Conservation (phyloP, 2,329 filamentous ascomycete genomes). For the Chlorencoelia australis region DNA sequence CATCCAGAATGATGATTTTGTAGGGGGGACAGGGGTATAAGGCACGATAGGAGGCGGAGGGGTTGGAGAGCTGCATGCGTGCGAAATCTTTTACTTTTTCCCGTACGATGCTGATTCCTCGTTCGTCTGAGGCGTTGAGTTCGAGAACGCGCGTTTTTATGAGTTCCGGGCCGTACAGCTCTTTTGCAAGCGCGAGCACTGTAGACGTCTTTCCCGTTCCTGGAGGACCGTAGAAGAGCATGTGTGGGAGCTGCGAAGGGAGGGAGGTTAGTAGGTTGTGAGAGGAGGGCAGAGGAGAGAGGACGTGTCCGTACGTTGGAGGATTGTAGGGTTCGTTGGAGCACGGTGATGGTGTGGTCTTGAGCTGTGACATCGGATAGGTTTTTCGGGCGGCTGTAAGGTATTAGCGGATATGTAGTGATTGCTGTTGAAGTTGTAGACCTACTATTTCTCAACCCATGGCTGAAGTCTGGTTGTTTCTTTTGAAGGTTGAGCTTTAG, state of each 20-base stretch:
- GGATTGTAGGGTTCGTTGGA: constrained; percentile 86
- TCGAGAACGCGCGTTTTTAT: constrained; percentile 93
- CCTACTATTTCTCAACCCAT: constrained; percentile 99
- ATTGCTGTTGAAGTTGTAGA: background rate
- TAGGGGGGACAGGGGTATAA: constrained; percentile 91
- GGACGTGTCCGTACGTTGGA: constrained; percentile 68
- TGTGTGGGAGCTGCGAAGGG: constrained; percentile 70
- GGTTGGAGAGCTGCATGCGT: constrained; percentile 82
- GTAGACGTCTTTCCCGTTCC: constrained; percentile 98
- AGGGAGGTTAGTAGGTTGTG: constrained; percentile 10
- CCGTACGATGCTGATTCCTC: constrained; percentile 91
- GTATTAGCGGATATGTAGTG: constrained; percentile 23
- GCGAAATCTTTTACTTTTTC: constrained; percentile 99
- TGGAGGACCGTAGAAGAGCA: constrained; percentile 98
- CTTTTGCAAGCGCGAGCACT: constrained; percentile 91
- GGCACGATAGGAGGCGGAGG: constrained; percentile 52
- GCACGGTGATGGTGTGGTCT: constrained; percentile 90
- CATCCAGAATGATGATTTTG: constrained; percentile 97
- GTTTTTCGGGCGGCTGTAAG: constrained; percentile 73
- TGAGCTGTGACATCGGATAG: constrained; percentile 93
- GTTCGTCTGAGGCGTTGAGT: constrained; percentile 97
- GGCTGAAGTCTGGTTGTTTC: constrained; percentile 65
- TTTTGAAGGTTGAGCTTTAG: constrained; percentile 55
- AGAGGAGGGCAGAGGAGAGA: background rate
- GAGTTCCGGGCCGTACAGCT: constrained; percentile 92